Conservation (phyloP, 202 grass and related monocot species). For the Brachypodium distachyon region DNA sequence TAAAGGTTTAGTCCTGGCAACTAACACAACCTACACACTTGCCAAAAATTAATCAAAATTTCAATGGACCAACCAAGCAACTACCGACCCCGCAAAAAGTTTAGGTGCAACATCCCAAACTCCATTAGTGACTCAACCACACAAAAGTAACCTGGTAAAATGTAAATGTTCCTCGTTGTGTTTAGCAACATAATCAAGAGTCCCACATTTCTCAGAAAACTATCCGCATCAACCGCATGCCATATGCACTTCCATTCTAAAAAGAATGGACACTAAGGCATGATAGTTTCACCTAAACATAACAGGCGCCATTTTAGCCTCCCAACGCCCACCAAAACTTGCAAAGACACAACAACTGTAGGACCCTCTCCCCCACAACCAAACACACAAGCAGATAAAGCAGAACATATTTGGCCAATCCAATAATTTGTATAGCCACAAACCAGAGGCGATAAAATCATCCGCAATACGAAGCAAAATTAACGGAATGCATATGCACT, state of each 20-base stretch:
- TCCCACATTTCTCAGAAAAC: conserved; percentile 9
- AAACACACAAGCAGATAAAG: conserved; percentile 19
- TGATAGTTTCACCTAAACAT: neutral
- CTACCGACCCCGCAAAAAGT: conserved; percentile 26
- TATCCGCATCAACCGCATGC: conserved; percentile 7
- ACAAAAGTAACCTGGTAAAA: neutral
- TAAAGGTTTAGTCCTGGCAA: conserved; percentile 11
- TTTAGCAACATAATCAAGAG: conserved; percentile 7
- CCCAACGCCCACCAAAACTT: conserved; percentile 10
- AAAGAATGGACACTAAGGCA: neutral
- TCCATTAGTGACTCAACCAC: conserved; percentile 19
- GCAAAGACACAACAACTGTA: neutral
- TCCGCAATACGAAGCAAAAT: neutral
- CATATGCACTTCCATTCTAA: neutral
- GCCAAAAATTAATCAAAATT: conserved; percentile 15
- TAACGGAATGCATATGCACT: neutral
- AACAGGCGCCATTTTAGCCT: neutral
- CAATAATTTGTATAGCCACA: neutral
- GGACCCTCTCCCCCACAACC: neutral
- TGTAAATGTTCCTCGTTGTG: neutral
- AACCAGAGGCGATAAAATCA: neutral
- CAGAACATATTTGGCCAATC: neutral
- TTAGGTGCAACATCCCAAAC: conserved; percentile 27
- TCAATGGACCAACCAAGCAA: conserved; percentile 30
- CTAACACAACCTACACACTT: neutral